Evolutionary conservation across 768 basidiomycete genomes (phyloP).

Genomic region (Lyophyllum atratum): DNA sequence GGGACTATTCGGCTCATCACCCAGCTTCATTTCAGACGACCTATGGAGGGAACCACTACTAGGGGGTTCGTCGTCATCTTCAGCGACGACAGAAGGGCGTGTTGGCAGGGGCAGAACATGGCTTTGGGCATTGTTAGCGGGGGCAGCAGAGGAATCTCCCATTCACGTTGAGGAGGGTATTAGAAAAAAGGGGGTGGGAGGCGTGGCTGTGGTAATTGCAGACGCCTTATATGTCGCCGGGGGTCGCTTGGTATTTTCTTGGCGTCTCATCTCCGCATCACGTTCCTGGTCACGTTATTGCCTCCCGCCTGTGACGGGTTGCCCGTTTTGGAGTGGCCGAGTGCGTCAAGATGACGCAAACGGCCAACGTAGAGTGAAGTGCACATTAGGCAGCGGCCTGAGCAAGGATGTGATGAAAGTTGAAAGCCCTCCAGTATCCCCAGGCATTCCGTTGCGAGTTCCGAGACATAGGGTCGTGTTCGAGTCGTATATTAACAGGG

Average conservation of each 20-base stretch:
- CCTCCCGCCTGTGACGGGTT: not conserved
- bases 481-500: too few relatives aligned
- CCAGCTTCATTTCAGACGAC: constrained; percentile 31
- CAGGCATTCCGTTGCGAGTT: too few relatives aligned
- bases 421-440: too few relatives aligned
- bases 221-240: not conserved
- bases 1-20: constrained; percentile 3
- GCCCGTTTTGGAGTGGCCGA: not conserved
- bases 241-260: constrained; percentile 1
- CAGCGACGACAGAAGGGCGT: constrained; percentile 30
- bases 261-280: constrained; percentile 4
- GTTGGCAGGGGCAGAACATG: constrained; percentile 34
- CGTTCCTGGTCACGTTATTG: constrained; percentile 1
- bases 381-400: too few relatives aligned
- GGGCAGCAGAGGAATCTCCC: constrained; percentile 34
- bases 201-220: not conserved
- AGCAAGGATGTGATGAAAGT: too few relatives aligned
- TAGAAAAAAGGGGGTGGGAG: not conserved
- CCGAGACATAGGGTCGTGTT: too few relatives aligned
- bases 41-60: constrained; percentile 37
- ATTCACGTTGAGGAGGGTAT: constrained; percentile 34
- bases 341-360: not conserved
- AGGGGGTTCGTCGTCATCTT: constrained; percentile 48
- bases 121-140: constrained; percentile 29
- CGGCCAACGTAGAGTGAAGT: not conserved